Conservation (phyloP, 176 grass and related monocot species). For the Oryza meyeriana region DNA sequence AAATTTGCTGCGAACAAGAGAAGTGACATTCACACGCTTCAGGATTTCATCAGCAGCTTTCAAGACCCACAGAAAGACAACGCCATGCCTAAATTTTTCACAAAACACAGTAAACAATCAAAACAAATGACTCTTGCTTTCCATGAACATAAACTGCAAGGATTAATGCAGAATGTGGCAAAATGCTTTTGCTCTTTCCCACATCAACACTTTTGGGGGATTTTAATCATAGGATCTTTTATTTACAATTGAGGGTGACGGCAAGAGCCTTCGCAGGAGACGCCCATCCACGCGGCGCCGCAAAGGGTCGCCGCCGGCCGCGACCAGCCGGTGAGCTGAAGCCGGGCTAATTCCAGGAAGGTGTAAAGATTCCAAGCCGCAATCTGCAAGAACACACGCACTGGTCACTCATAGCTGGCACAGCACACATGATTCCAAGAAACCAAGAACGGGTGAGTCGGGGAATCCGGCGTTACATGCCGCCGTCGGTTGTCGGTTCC, state of each 20-base stretch:
- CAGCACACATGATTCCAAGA: background rate
- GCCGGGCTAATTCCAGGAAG: conserved; percentile 71
- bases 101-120: conserved; percentile 8
- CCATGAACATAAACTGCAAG: background rate
- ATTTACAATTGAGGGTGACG: conserved; percentile 68
- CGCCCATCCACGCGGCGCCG: conserved; percentile 76
- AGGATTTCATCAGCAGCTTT: background rate
- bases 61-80: background rate
- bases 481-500: conserved; percentile 45
- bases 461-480: conserved; percentile 24
- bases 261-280: conserved; percentile 69
- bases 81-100: background rate
- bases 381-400: conserved; percentile 52
- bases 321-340: conserved; percentile 73
- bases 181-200: background rate
- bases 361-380: conserved; percentile 65
- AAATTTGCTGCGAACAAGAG: conserved; percentile 5
- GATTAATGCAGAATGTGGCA: background rate
- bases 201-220: background rate
- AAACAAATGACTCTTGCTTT: background rate
- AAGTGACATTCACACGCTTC: background rate
- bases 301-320: conserved; percentile 68
- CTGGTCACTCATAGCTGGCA: background rate
- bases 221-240: background rate
- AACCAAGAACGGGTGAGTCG: background rate